Percentiles rank a stretch among this genome's conserved stretches.
phyloP scores from a whole-genome alignment of 139 green algal species.

The Nannochloris sp. region DNA sequence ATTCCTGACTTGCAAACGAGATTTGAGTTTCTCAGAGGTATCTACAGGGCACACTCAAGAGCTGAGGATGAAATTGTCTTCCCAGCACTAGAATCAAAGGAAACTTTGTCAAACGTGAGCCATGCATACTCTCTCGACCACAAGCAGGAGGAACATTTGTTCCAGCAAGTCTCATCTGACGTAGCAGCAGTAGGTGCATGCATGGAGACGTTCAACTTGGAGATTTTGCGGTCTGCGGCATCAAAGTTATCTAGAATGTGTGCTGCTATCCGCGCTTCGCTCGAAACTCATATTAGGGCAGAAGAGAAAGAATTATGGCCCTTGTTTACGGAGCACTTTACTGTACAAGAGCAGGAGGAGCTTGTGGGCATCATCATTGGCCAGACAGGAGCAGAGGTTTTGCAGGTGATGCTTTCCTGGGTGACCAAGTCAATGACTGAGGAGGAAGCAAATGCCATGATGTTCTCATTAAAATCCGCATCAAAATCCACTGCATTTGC shows the following conservation, averaged over 20 bases:
- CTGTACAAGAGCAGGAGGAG: slow-evolving; percentile 80
- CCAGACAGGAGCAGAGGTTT: slow-evolving; percentile 86
- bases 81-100: slow-evolving; percentile 89
- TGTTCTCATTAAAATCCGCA: slow-evolving; percentile 59
- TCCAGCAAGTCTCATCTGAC: slow-evolving; percentile 53
- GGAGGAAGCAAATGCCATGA: slow-evolving; percentile 73
- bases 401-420: slow-evolving; percentile 90
- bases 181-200: neutral
- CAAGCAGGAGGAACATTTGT: slow-evolving; percentile 83
- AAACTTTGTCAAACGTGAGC: slow-evolving; percentile 84
- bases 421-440: slow-evolving; percentile 65
- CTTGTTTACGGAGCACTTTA: slow-evolving; percentile 86
- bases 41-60: slow-evolving; percentile 67
- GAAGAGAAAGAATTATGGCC: slow-evolving; percentile 97
- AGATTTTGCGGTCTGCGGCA: slow-evolving; percentile 20
- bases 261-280: slow-evolving; percentile 60
- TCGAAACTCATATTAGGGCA: slow-evolving; percentile 71
- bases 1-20: slow-evolving; percentile 61
- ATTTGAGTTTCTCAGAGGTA: slow-evolving; percentile 84
- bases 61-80: slow-evolving; percentile 97
- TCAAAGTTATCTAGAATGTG: slow-evolving; percentile 63
- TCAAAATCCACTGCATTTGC: slow-evolving; percentile 93
- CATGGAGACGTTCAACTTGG: slow-evolving; percentile 4
- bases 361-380: slow-evolving; percentile 89
- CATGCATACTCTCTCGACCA: slow-evolving; percentile 96